Evolutionary conservation across 495 filamentous ascomycete genomes (phyloP).

Genomic region (Lasiosphaeria hispida): DNA sequence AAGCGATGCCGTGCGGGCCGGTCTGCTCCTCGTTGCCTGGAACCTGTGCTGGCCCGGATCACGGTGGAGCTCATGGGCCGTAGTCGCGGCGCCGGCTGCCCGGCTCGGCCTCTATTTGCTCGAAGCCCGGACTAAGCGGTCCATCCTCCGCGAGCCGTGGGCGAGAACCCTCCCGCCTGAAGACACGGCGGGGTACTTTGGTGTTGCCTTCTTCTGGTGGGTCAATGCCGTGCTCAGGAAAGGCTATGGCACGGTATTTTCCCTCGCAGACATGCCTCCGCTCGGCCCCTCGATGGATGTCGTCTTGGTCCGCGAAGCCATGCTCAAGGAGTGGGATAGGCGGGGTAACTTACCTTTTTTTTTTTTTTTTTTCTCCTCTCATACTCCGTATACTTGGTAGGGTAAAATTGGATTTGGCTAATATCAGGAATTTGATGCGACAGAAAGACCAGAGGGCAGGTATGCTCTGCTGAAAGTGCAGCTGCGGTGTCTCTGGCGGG

Average conservation of each 20-base stretch:
- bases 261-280: constrained; percentile 22
- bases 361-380: too few relatives aligned
- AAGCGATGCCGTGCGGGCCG: constrained; percentile 5
- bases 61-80: too few relatives aligned
- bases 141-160: constrained; percentile 43
- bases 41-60: too few relatives aligned
- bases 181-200: constrained; percentile 26
- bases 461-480: constrained; percentile 23
- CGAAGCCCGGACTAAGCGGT: constrained; percentile 49
- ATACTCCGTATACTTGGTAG: too few relatives aligned
- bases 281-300: not conserved
- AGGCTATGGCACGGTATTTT: constrained; percentile 23
- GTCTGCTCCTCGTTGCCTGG: constrained; percentile 10
- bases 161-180: constrained; percentile 23
- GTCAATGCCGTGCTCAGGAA: constrained; percentile 25
- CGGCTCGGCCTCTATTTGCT: too few relatives aligned
- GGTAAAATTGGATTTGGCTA: too few relatives aligned
- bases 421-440: too few relatives aligned
- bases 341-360: too few relatives aligned
- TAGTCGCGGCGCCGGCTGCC: too few relatives aligned
- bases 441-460: constrained; percentile 15
- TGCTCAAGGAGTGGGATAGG: constrained; percentile 14
- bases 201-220: constrained; percentile 33
- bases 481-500: constrained; percentile 47
- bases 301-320: constrained; percentile 10